phyloP scores from a whole-genome alignment of 2,329 filamentous ascomycete genomes.

The Ascochyta pisi region DNA sequence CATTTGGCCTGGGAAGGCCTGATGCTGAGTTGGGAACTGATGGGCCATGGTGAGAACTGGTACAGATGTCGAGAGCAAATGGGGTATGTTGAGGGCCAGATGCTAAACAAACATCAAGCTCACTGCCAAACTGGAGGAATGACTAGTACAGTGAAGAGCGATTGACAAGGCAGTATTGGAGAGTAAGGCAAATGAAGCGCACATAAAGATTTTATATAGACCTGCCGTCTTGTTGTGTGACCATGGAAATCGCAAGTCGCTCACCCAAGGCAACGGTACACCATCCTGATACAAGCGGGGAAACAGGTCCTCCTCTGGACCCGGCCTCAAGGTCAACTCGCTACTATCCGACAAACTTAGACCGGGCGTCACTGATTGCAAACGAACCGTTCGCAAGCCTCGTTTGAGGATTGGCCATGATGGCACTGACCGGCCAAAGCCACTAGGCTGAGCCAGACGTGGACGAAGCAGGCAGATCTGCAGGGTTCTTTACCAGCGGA shows the following conservation, averaged over 20 bases:
- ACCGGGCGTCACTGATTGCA: constrained; percentile 20
- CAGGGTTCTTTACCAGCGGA: neutral
- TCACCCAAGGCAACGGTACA: constrained; percentile 18
- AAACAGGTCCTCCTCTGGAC: constrained; percentile 15
- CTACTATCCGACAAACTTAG: constrained; percentile 7
- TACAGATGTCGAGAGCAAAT: neutral
- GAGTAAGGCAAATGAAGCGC: constrained; percentile 25
- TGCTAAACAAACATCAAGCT: constrained; percentile 6
- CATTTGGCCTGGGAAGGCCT: constrained; percentile 11
- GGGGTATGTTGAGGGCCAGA: neutral
- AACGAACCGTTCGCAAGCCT: constrained; percentile 22
- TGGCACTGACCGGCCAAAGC: constrained; percentile 31
- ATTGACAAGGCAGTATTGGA: constrained; percentile 14
- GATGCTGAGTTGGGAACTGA: constrained; percentile 21
- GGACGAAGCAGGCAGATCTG: constrained; percentile 23
- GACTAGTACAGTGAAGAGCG: constrained; percentile 1
- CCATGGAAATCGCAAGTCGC: constrained; percentile 4
- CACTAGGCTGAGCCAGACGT: constrained; percentile 22
- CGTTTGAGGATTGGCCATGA: constrained; percentile 18
- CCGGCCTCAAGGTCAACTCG: constrained; percentile 9
- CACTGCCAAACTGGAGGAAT: neutral
- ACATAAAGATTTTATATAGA: constrained; percentile 24
- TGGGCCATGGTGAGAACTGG: constrained; percentile 15
- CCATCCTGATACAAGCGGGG: constrained; percentile 17
- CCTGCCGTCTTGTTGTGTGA: constrained; percentile 9